Evolutionary conservation across 2,329 filamentous ascomycete genomes (phyloP), one percentile per base, ranked within the genome.

Genomic region (Chaetomiaceae sp.): DNA sequence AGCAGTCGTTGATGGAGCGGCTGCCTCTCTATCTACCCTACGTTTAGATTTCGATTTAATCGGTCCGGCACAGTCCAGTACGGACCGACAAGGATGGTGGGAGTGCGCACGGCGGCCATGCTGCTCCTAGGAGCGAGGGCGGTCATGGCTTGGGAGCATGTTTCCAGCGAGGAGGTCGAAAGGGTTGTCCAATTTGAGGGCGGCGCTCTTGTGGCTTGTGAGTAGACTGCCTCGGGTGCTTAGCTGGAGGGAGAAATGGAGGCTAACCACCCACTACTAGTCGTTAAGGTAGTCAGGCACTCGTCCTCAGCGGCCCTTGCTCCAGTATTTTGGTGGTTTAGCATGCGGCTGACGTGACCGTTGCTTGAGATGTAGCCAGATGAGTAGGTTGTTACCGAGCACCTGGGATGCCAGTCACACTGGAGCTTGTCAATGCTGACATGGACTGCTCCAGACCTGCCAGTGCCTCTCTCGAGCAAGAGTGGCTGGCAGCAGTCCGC

Each of bases 381-480:
- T 14, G 42, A 49, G 56, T 58, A 41, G 29, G 53, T 38, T 37
- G 20, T n/a, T n/a, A 32, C 20, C 30, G 20, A 36, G 8, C 2
- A 19, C n/a, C n/a, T n/a, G n/a, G n/a, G n/a, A n/a, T n/a, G n/a
- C n/a, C n/a, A n/a, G n/a, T n/a, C n/a, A n/a, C n/a, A n/a, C n/a
- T n/a, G n/a, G n/a, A n/a, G n/a, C n/a, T n/a, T n/a, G n/a, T n/a
- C n/a, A n/a, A 24, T 24, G 11, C 30, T 38, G 40, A 36, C 30
- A 40, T 1, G 17, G 2, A 14, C 33, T n/a, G 6, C 0, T 18
- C 10, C 18, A 49, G 49, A 39, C 48, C 47, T 11, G 53, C 51
- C 29, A 56, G 48, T 20, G 50, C 52, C 37, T 34, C 50, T 18
- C 38, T 60, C 17, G 53, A 57, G 38, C 29, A 33, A 7, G 56